Base-by-base conservation (phyloP, 768 basidiomycete species). In the Hericium alpestre region DNA sequence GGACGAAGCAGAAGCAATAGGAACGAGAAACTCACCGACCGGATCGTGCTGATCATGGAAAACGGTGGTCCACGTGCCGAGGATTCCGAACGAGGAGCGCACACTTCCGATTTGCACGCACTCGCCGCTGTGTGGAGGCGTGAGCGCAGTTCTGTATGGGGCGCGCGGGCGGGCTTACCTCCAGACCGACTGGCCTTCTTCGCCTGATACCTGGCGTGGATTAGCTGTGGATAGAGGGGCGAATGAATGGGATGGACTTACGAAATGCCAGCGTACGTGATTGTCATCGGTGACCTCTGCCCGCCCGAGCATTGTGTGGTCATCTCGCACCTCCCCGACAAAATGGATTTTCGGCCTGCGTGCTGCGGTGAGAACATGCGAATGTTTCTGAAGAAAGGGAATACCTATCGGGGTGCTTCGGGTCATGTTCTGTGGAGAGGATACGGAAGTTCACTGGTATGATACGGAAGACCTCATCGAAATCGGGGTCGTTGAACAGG, bases 261-360 rank as follows among this genome's bases (percentile, higher is more conserved):
- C 86, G 66, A 81, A 83, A 67, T 80, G 77, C 82, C 83, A 84
- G 54, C 78, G 75, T 9, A 86, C 67, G 49, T 82, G 74, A 53
- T 76, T 70, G 55, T 87, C 83, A 0, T 74, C 71, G 0, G 80
- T 80, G 66, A 87, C 73, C 60, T 73, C 71, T 15, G 86, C 78
- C 23, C 65, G 71, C 3, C 86, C 86, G 5, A 69, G 66, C 66
- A 87, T 75, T 2, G 73, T 74, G 23, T 71, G 68, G n/a, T 64
- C 59, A 4, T 74, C 72, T n/a, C 72, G 69, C 63, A 83, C 74
- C 56, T 76, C 73, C 6, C 83, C 85, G 7, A 65, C 65, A 59
- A 83, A 81, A 40, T 78, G 69, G 41, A 87, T 77, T 27, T 72
- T 71, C 1, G 84, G 84, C 18, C 77, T 46, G 1, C 16, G 2